Percentiles rank a stretch among this genome's conserved stretches.
Conservation (phyloP, 768 basidiomycete species). For the Russula sp. region DNA sequence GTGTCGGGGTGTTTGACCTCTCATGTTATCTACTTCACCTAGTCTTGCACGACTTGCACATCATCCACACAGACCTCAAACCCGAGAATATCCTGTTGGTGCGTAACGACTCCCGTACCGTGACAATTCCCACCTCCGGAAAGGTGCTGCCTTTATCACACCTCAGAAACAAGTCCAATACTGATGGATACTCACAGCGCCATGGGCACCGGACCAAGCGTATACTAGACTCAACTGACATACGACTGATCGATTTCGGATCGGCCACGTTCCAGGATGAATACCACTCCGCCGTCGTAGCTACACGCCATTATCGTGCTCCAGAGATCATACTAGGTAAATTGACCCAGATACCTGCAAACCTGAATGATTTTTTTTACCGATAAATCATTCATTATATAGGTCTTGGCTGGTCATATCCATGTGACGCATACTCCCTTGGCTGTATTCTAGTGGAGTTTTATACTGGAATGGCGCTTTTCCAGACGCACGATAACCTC, state of each 20-base stretch:
- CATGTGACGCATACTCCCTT: constrained; percentile 96
- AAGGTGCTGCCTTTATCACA: constrained; percentile 41
- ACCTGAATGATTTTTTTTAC: background rate
- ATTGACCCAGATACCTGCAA: constrained; percentile 21
- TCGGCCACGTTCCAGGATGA: constrained; percentile 97
- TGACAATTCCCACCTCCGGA: constrained; percentile 52
- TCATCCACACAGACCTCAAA: constrained; percentile 98
- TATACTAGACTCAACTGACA: constrained; percentile 80
- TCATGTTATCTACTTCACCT: constrained; percentile 17
- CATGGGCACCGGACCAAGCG: constrained; percentile 57
- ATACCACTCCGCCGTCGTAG: constrained; percentile 97
- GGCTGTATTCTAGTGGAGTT: constrained; percentile 99
- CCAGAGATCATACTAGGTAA: constrained; percentile 97
- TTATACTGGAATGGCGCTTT: constrained; percentile 95
- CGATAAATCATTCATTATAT: constrained; percentile 7
- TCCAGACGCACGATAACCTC: constrained; percentile 98
- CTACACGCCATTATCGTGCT: constrained; percentile 95
- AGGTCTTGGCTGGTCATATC: constrained; percentile 98
- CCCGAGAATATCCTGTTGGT: constrained; percentile 98
- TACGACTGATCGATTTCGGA: constrained; percentile 96
- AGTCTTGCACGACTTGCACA: constrained; percentile 87
- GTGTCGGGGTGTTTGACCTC: constrained; percentile 12
- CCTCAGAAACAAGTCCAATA: background rate
- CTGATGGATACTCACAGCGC: constrained; percentile 26
- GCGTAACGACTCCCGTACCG: constrained; percentile 64